Evolutionary conservation across 441 rosid genomes (phyloP).

Genomic region (Populus hybrid): DNA sequence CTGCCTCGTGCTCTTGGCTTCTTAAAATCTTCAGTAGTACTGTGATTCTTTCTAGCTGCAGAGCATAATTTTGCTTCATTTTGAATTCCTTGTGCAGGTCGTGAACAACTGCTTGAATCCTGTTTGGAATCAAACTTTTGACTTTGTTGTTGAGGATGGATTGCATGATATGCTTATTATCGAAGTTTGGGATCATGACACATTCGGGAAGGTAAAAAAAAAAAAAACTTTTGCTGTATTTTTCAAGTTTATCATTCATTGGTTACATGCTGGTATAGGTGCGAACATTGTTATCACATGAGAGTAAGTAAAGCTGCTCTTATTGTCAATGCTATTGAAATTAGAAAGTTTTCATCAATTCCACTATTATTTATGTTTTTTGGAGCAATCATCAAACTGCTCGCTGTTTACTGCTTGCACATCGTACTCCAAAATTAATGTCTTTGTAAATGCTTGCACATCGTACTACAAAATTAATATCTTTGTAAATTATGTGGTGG

Average conservation of each 20-base stretch:
- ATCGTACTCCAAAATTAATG: not conserved
- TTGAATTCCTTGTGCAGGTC: conserved; percentile 46
- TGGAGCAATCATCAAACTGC: not conserved
- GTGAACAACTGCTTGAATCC: conserved; percentile 91
- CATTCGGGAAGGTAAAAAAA: conserved; percentile 83
- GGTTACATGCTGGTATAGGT: not conserved
- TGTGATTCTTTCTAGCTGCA: not conserved
- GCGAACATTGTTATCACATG: not conserved
- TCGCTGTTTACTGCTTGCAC: not conserved
- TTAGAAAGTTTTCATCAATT: not conserved
- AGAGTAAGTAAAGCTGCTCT: not conserved
- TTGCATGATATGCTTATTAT: conserved; percentile 89
- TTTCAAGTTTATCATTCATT: not conserved
- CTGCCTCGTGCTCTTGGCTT: not conserved
- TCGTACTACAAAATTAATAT: not conserved
- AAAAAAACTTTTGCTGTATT: not conserved
- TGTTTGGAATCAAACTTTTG: conserved; percentile 96
- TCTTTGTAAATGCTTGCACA: not conserved
- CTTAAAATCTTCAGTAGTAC: not conserved
- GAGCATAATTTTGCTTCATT: not conserved
- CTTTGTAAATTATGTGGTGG: not conserved
- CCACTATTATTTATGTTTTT: not conserved
- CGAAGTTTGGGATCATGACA: conserved; percentile 96
- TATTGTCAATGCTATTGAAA: not conserved
- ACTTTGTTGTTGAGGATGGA: conserved; percentile 95